These are phyloP conservation scores for Fusarium hostae DNA, from an alignment of 2,329 filamentous ascomycete species.

Conservation along the genomic window DNA sequence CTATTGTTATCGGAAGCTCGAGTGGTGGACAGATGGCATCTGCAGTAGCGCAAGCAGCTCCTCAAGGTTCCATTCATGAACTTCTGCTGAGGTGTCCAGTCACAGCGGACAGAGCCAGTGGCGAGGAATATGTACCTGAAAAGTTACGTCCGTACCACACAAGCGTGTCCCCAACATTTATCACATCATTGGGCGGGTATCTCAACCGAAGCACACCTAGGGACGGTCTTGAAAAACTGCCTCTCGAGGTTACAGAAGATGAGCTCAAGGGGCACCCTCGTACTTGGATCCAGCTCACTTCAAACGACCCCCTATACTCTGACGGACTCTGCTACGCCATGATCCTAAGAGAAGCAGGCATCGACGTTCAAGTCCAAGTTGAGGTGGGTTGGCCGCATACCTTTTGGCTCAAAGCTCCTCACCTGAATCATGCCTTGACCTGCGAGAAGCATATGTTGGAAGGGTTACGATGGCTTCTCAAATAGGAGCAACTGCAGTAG, in stretches of 20 bases:
- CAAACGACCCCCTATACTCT: conserved; percentile 63
- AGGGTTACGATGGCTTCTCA: conserved; percentile 55
- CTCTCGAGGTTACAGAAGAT: conserved; percentile 51
- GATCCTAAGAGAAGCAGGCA: conserved; percentile 52
- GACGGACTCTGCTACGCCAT: conserved; percentile 63
- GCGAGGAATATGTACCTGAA: conserved; percentile 51
- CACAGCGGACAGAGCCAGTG: conserved; percentile 56
- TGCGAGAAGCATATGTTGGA: conserved; percentile 56
- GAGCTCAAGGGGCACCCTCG: conserved; percentile 51
- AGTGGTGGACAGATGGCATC: conserved; percentile 61
- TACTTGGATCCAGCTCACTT: conserved; percentile 62
- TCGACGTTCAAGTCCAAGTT: conserved; percentile 55
- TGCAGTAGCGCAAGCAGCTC: conserved; percentile 52
- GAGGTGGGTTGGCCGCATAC: conserved; percentile 62
- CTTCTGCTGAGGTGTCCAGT: conserved; percentile 61
- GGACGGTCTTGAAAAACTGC: conserved; percentile 55
- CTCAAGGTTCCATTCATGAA: conserved; percentile 49
- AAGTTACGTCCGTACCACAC: conserved; percentile 52
- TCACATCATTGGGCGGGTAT: conserved; percentile 48
- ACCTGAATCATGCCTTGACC: conserved; percentile 53
- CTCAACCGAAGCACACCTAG: conserved; percentile 51
- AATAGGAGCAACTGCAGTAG: not conserved
- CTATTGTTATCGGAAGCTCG: conserved; percentile 58
- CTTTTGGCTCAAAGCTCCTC: conserved; percentile 61
- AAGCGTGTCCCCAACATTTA: conserved; percentile 53